Evolutionary conservation across 1,284 basidiomycete genomes (phyloP), one percentile per base, ranked within the genome.

Genomic region (Pseudozyma sp.): DNA sequence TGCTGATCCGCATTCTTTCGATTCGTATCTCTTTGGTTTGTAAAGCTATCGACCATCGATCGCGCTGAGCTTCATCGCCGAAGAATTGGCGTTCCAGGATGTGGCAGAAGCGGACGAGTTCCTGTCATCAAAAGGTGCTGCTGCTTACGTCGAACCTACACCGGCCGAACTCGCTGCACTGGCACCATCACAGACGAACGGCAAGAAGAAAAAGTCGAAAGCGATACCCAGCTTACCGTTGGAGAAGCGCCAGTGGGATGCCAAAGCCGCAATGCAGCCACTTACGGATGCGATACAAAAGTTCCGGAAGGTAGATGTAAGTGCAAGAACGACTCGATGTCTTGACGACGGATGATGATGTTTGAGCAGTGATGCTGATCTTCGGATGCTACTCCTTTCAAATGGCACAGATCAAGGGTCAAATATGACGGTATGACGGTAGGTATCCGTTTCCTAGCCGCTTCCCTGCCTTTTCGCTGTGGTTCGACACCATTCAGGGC

Each of bases 31-130:
- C 16, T 43, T 17, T 24, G 5, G 8, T 13, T 8, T 44, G 14
- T 46, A 34, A 51, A 75, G 78, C n/a, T 76, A 78, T 51, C 80
- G 82, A 40, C 82, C 82, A 0, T 68, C 67, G 10, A 65, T 97
- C 24, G 87, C 92, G n/a, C 87, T 99, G 50, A 75, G 87, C 4
- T 94, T 93, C 85, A 86, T 99, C 63, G 88, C 89, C 68, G 87
- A 89, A 68, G 92, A 94, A 82, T 90, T 99, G 61, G 93, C 90
- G 29, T 97, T 97, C 85, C 92, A 94, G 19, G 86, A 87, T 13
- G 81, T 89, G 43, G 85, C 88, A 51, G 89, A 90, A 50, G 87
- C 91, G 9, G 87, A 89, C 79, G 86, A 88, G 53, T 98, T 97
- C 85, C 87, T 99, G 30, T 83, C 85, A 63, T 86, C 89, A 54